Base-by-base conservation (phyloP, 352 stramenopile genomes). In the Globisporangium megalacanthum region DNA sequence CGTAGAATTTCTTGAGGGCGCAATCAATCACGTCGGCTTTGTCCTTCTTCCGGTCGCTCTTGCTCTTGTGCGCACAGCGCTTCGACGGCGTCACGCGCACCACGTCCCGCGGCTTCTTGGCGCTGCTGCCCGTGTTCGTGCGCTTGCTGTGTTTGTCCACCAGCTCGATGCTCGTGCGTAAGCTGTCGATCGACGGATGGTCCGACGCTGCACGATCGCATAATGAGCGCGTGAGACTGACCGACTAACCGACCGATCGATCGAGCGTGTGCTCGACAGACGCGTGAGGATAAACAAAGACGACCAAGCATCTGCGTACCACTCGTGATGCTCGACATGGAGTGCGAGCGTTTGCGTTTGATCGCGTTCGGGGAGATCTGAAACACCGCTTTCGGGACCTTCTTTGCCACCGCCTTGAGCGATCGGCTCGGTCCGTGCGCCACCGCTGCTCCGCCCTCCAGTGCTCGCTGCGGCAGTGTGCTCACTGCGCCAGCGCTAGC, bases 291-390 rank as follows among this genome's bases (percentile, higher is more conserved):
- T 37, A 36, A 11, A 35, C 17, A 58, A 7, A 14, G 31, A 61
- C 15, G 25, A 29, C 41, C 13, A 52, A 41, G 44, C 22, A 45
- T 14, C 31, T 10, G 53, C 71, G 60, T 72, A 82, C 67, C 66
- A 36, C 68, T 19, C 53, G 71, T 49, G 8, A 51, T 54, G 53
- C 51, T 55, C 48, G 74, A 64, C 33, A 77, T 72, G 56, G 66
- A 83, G 47, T 73, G 75, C 55, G 79, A 69, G 17, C 79, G 76
- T 64, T 89, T 89, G 54, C 79, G 79, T 69, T 86, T 87, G 35
- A 73, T 58, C 14, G 67, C 58, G 44, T 69, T 81, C 48, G 68
- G 68, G 25, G 73, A 75, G 59, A 75, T 75, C 59, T 75, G 68
- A 51, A 68, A 70, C 33, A 64, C 52, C 11, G 61, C 52, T 15